These are phyloP conservation scores for Aspergillus aculeatinus DNA, from an alignment of 2,329 filamentous ascomycete species.

Conservation along the genomic window DNA sequence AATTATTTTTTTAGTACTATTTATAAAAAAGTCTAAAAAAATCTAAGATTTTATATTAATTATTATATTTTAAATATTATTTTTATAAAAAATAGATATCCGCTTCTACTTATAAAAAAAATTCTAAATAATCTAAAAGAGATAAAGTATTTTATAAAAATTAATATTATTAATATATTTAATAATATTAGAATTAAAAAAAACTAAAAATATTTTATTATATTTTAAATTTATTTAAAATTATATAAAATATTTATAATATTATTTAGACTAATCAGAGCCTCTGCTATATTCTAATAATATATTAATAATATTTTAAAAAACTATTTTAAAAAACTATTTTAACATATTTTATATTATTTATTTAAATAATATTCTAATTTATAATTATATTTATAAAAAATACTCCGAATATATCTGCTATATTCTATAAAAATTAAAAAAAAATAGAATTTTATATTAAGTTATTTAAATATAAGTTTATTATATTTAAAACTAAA, in stretches of 20 bases:
- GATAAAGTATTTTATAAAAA: background rate
- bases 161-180: background rate
- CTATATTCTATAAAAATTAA: background rate
- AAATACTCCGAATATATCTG: background rate
- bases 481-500: background rate
- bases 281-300: background rate
- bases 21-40: background rate
- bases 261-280: background rate
- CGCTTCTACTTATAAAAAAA: background rate
- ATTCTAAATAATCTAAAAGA: background rate
- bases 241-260: background rate
- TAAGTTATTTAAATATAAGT: background rate
- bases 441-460: background rate
- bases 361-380: background rate
- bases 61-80: background rate
- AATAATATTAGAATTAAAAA: background rate
- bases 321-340: too few relatives aligned
- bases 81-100: background rate
- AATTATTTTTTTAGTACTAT: background rate
- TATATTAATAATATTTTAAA: background rate
- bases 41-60: background rate
- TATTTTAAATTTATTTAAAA: background rate
- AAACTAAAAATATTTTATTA: background rate
- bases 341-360: background rate
- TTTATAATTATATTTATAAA: background rate